phyloP scores from a whole-genome alignment of 1,284 basidiomycete genomes.

The Retiboletus flavoniger region DNA sequence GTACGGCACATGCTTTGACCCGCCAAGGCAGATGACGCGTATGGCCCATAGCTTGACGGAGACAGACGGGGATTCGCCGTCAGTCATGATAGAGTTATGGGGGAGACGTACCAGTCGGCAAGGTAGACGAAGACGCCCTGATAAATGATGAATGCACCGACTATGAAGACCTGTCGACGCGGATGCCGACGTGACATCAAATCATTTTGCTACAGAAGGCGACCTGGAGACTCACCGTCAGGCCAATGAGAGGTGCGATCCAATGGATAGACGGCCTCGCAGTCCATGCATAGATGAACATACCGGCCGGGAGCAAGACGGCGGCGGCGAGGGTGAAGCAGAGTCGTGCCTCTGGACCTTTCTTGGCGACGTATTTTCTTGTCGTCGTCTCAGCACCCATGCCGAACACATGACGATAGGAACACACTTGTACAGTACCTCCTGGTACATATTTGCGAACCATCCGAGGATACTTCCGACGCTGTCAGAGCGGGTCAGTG shows the following conservation, averaged over 20 bases:
- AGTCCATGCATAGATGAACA: conserved; percentile 53
- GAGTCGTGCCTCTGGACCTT: conserved; percentile 64
- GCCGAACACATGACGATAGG: conserved; percentile 4
- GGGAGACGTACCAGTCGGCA: conserved; percentile 59
- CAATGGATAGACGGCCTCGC: conserved; percentile 33
- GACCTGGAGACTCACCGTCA: conserved; percentile 36
- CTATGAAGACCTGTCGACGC: conserved; percentile 47
- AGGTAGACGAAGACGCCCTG: conserved; percentile 69
- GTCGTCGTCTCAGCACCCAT: conserved; percentile 5
- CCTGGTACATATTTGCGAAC: conserved; percentile 41
- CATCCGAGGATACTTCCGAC: conserved; percentile 32
- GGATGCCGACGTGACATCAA: not conserved
- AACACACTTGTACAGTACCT: conserved; percentile 45
- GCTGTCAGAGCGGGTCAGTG: conserved; percentile 17
- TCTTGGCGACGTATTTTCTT: conserved; percentile 37
- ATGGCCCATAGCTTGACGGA: conserved; percentile 59
- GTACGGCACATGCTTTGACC: conserved; percentile 71
- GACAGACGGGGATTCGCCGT: conserved; percentile 1
- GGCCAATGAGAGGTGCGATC: conserved; percentile 46
- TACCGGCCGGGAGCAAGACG: conserved; percentile 50
- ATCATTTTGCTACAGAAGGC: not conserved
- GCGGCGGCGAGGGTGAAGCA: conserved; percentile 57
- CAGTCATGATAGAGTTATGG: not conserved
- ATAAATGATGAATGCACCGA: conserved; percentile 60
- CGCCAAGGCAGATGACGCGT: conserved; percentile 75